phyloP scores from a whole-genome alignment of 805 yeast genomes.

The Babjeviella inositovora region DNA sequence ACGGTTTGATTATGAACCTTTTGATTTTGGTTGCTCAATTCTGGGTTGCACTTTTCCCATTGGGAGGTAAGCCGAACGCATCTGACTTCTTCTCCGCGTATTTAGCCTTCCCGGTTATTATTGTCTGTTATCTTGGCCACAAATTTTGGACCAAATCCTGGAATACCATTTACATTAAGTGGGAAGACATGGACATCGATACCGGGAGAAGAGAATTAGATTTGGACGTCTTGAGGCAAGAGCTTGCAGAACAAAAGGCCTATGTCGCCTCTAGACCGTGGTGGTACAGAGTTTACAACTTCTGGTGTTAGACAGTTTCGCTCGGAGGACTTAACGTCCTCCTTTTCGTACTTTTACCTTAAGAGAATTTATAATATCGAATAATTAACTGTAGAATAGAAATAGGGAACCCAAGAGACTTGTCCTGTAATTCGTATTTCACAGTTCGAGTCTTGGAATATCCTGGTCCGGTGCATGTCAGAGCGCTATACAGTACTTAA shows the following conservation, averaged over 20 bases:
- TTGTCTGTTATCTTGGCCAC: conserved; percentile 24
- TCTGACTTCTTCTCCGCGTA: conserved; percentile 24
- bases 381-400: too few relatives aligned
- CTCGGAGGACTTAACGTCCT: too few relatives aligned
- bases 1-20: conserved; percentile 16
- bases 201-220: conserved; percentile 50
- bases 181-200: conserved; percentile 38
- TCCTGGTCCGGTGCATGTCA: too few relatives aligned
- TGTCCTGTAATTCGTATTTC: too few relatives aligned
- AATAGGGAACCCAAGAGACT: too few relatives aligned
- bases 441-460: too few relatives aligned
- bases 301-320: conserved; percentile 56
- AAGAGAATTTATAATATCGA: too few relatives aligned
- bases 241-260: conserved; percentile 40
- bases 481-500: too few relatives aligned
- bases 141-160: conserved; percentile 29
- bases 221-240: conserved; percentile 36
- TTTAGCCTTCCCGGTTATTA: conserved; percentile 27
- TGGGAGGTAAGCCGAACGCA: conserved; percentile 25
- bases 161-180: conserved; percentile 21
- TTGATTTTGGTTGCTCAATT: conserved; percentile 24
- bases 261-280: conserved; percentile 25
- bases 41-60: conserved; percentile 30
- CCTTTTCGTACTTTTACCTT: too few relatives aligned
- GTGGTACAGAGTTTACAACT: conserved; percentile 31